These are phyloP conservation scores for Miscanthus lutarioriparius DNA, from an alignment of 176 grass and related monocot genomes.

Conservation along the genomic window DNA sequence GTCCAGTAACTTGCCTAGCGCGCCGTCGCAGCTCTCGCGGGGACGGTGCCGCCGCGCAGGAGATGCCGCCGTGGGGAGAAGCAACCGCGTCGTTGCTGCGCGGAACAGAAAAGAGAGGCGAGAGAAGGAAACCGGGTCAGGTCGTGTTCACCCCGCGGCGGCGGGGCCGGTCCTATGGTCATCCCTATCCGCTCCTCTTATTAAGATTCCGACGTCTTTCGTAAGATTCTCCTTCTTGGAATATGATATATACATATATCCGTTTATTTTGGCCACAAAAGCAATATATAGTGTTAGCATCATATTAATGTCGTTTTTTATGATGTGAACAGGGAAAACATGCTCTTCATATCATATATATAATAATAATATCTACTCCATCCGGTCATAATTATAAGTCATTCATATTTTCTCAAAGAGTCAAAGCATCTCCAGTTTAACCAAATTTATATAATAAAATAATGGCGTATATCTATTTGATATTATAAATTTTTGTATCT, in stretches of 20 bases:
- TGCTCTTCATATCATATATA: background rate
- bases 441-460: too few relatives aligned
- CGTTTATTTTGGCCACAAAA: slow-evolving; percentile 32
- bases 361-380: too few relatives aligned
- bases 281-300: background rate
- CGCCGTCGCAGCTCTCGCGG: background rate
- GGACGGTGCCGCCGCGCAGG: slow-evolving; percentile 9
- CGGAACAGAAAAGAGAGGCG: slow-evolving; percentile 11
- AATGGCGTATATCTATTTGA: too few relatives aligned
- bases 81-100: slow-evolving; percentile 55
- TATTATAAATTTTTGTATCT: too few relatives aligned
- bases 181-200: slow-evolving; percentile 43
- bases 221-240: slow-evolving; percentile 40
- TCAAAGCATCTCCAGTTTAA: too few relatives aligned
- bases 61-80: slow-evolving; percentile 49
- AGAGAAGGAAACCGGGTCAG: slow-evolving; percentile 1
- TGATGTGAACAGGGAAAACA: background rate
- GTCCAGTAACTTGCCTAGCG: background rate
- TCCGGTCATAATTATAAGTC: too few relatives aligned
- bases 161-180: slow-evolving; percentile 39
- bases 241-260: slow-evolving; percentile 33
- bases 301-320: background rate
- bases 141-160: slow-evolving; percentile 37
- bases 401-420: too few relatives aligned
- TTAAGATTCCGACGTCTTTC: slow-evolving; percentile 50